phyloP scores from a whole-genome alignment of 2,329 filamentous ascomycete species.

The Paraphoma chrysanthemicola region DNA sequence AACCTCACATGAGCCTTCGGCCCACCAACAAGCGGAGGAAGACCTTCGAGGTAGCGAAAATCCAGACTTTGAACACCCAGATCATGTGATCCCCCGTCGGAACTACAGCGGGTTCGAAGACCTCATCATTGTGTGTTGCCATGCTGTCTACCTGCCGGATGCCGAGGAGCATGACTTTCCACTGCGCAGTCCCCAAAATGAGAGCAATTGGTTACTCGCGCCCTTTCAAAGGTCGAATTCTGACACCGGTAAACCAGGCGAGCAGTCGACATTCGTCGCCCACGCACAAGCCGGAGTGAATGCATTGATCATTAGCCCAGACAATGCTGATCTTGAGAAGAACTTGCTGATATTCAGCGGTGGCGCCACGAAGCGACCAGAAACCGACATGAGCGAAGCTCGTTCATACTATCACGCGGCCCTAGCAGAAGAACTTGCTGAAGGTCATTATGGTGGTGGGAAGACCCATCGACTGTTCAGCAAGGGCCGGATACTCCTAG shows the following conservation, averaged over 20 bases:
- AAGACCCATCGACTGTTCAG: conserved; percentile 39
- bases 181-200: conserved; percentile 39
- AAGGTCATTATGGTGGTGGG: conserved; percentile 33
- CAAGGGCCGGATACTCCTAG: conserved; percentile 60
- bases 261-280: conserved; percentile 79
- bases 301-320: conserved; percentile 56
- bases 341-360: conserved; percentile 74
- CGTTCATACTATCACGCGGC: conserved; percentile 46
- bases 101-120: conserved; percentile 48
- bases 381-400: conserved; percentile 43
- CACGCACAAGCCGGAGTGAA: conserved; percentile 73
- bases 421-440: conserved; percentile 29
- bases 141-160: conserved; percentile 71
- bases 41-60: conserved; percentile 13
- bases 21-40: conserved; percentile 4
- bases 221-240: conserved; percentile 67
- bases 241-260: conserved; percentile 60
- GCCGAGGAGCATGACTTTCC: conserved; percentile 32
- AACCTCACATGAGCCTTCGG: conserved; percentile 8
- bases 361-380: conserved; percentile 53
- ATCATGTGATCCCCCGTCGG: conserved; percentile 33
- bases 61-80: conserved; percentile 33
- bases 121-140: conserved; percentile 82
- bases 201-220: conserved; percentile 69
- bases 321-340: conserved; percentile 41